Evolutionary conservation across 179 eudicot genomes (phyloP), one percentile per base, ranked within the genome.

Genomic region (Spergularia azorica): DNA sequence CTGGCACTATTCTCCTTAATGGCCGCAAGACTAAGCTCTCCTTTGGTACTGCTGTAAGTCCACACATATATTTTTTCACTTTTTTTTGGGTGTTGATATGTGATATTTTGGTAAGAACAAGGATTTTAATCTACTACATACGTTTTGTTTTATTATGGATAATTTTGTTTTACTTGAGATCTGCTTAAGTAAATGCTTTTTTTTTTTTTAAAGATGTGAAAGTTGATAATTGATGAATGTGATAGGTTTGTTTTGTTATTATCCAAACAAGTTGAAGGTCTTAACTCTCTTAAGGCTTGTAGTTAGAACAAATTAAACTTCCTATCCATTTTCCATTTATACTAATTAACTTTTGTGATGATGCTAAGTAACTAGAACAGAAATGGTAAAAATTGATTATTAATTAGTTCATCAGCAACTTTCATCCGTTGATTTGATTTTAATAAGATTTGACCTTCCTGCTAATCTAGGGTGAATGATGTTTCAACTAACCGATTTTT

Each of bases 21-120:
- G 99, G 99, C 20, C 96, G 97, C 9, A 91, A 86, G 73, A 87
- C 98, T 0, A 96, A 94, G 82, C 92, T 96, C 79, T 87, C 94
- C 16, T 96, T 90, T 72, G 98, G 99, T 6, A 84, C 97, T 15
- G 99, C 97, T 36, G 98, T 95, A 55, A 84, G 97, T 32, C 2
- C 3, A 11, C 2, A 36, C 39, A 36, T 36, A 36, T 43, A 46
- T 46, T 6, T 46, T 46, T 46, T 46, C 9, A 46, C 50, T 46
- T 46, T 46, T 46, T 6, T 46, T 46, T 38, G 9, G 26, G 12
- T 21, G 36, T 61, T 32, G 12, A 21, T 18, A 64, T 36, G 51
- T 38, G 4, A 64, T 46, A 64, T 38, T 64, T 39, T 38, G 20
- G 68, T 15, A 39, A 64, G 3, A 32, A 38, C n/a, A 6, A 65